Evolutionary conservation across 345 rosid genomes (phyloP), one percentile per base, ranked within the genome.

Genomic region (Corchorus capsularis): DNA sequence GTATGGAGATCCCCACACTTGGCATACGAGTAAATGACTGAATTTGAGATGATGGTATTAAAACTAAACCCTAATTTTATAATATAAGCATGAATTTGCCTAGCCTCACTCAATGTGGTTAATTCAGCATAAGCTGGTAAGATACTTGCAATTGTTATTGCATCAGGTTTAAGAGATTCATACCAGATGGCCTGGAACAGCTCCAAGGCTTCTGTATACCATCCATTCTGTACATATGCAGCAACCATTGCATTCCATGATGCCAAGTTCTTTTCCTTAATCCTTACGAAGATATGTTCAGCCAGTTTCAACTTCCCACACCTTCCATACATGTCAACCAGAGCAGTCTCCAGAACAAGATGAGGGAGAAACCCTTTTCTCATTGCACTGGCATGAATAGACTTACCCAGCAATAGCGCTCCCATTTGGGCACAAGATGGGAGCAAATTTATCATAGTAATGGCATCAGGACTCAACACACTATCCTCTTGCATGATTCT

Each of bases 201-300:
- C 63, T 80, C 55, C 80, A 90, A 77, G 59, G 93, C 96, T 74
- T 88, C 88, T 66, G 4, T 43, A 61, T 75, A 81, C 80, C 39
- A 73, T 49, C 86, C 86, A 32, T 88, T 89, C 78, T 83, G 89
- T 73, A 86, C 87, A 72, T 81, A 86, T 71, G 87, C 89, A 74
- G 92, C 87, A 77, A 92, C 83, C 82, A 90, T 83, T 14, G 91
- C 76, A 75, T 92, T 94, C 94, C 96, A 89, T 0, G 96, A 82
- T 27, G 89, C 82, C 87, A 89, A 75, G 77, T 85, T 87, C 88
- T 86, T 92, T 20, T 78, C 81, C 20, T 41, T 63, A 75, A 92
- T 87, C 63, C 66, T 76, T 70, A 4, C 57, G 84, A 90, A 94
- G 76, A 88, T 53, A 72, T 62, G 35, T 76, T 79, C 83, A 19